phyloP scores from a whole-genome alignment of 345 rosid species.

The Salix koriyanagi region DNA sequence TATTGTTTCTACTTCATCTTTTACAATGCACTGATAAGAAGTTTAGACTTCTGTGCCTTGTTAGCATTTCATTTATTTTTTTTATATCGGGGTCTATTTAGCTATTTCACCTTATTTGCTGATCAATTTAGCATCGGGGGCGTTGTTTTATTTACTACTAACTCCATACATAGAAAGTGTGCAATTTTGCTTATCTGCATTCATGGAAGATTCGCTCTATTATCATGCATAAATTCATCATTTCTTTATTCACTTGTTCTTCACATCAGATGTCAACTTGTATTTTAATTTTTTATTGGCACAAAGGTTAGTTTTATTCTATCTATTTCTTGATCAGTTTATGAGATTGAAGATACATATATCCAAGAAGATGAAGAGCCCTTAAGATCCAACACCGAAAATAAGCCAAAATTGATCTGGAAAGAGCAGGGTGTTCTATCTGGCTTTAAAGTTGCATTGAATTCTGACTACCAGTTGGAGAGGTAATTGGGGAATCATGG shows the following conservation, averaged over 20 bases:
- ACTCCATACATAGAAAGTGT: background rate
- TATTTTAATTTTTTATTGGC: background rate
- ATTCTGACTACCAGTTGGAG: conserved; percentile 57
- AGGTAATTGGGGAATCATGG: conserved; percentile 46
- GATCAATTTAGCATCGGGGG: background rate
- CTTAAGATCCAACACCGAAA: conserved; percentile 41
- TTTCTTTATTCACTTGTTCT: background rate
- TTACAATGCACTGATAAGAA: background rate
- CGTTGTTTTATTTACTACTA: background rate
- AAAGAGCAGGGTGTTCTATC: conserved; percentile 62
- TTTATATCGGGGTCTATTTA: background rate
- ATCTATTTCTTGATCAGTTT: conserved; percentile 42
- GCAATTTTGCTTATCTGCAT: background rate
- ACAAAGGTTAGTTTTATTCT: conserved; percentile 1
- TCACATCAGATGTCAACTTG: background rate
- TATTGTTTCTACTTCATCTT: background rate
- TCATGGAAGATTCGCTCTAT: background rate
- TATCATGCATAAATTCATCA: background rate
- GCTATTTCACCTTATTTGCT: background rate
- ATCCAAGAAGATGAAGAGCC: conserved; percentile 80
- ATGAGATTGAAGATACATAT: conserved; percentile 58
- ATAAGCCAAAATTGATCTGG: conserved; percentile 48
- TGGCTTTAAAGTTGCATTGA: conserved; percentile 68
- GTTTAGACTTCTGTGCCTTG: background rate
- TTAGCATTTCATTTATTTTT: background rate